phyloP scores from a whole-genome alignment of 768 basidiomycete genomes.

The Calocybe gangraenosa region DNA sequence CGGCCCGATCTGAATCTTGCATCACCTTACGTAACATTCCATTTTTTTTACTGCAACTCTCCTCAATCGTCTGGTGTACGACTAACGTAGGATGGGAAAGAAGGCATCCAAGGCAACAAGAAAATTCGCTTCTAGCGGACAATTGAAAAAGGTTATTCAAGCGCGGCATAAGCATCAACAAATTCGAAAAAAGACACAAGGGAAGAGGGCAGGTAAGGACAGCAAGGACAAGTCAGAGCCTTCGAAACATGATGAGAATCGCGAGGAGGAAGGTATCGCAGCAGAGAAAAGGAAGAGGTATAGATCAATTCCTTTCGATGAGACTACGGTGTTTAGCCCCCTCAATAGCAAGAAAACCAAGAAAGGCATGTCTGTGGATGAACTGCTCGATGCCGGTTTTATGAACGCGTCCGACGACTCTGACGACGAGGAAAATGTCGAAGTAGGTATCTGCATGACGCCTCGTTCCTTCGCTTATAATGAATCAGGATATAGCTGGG shows the following conservation, averaged over 20 bases:
- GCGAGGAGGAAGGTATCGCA: constrained; percentile 19
- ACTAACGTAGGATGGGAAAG: constrained; percentile 32
- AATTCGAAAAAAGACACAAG: constrained; percentile 64
- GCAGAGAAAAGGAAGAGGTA: constrained; percentile 15
- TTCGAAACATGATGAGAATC: constrained; percentile 28
- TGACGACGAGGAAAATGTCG: constrained; percentile 34
- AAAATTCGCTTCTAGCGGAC: constrained; percentile 86
- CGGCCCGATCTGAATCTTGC: neutral
- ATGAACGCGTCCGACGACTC: constrained; percentile 61
- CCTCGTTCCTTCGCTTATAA: constrained; percentile 3
- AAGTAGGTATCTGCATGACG: constrained; percentile 9
- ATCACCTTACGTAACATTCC: constrained; percentile 9
- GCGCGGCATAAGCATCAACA: constrained; percentile 79
- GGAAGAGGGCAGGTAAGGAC: constrained; percentile 45
- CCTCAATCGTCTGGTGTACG: neutral
- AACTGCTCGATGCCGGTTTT: constrained; percentile 68
- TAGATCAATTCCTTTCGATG: neutral
- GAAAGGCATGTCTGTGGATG: constrained; percentile 67
- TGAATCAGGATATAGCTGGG: constrained; percentile 20
- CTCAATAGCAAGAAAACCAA: constrained; percentile 20
- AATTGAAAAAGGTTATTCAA: constrained; percentile 83
- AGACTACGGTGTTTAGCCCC: too few relatives aligned
- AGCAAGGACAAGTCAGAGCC: constrained; percentile 25
- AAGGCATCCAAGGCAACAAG: constrained; percentile 78
- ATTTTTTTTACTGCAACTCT: constrained; percentile 9